phyloP scores from a whole-genome alignment of 352 stramenopile species.

The Phytophthora ramorum region DNA sequence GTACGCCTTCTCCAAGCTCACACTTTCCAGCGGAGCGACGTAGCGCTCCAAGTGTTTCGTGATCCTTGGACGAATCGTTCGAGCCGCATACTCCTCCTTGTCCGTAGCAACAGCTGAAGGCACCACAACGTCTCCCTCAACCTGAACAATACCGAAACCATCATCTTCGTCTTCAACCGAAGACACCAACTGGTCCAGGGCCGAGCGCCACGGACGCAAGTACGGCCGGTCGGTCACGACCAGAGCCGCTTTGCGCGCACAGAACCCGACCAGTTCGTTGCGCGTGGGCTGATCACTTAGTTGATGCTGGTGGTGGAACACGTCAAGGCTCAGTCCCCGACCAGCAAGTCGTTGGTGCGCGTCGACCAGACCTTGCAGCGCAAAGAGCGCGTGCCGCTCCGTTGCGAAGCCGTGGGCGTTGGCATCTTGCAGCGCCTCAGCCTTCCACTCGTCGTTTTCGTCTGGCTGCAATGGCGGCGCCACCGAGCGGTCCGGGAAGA shows the following conservation, averaged over 20 bases:
- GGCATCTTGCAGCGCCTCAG: constrained; percentile 47
- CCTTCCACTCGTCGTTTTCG: constrained; percentile 39
- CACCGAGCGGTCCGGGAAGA: constrained; percentile 69
- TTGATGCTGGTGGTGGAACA: constrained; percentile 62
- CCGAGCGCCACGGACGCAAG: constrained; percentile 59
- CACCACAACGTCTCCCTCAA: constrained; percentile 98
- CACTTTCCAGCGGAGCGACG: constrained; percentile 64
- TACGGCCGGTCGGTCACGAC: constrained; percentile 86
- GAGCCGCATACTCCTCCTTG: constrained; percentile 97
- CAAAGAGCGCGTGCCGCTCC: constrained; percentile 78
- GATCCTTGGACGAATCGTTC: constrained; percentile 98
- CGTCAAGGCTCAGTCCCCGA: constrained; percentile 66
- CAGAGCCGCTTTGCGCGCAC: constrained; percentile 58
- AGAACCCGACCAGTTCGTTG: constrained; percentile 50
- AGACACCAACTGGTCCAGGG: constrained; percentile 52
- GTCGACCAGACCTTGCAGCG: constrained; percentile 69
- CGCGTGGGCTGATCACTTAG: constrained; percentile 21
- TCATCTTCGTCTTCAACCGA: constrained; percentile 36
- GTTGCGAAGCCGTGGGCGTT: constrained; percentile 73
- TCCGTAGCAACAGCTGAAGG: constrained; percentile 91
- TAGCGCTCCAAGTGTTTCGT: constrained; percentile 91
- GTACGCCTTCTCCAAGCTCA: constrained; percentile 34
- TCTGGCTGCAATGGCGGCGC: constrained; percentile 13
- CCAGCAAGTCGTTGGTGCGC: constrained; percentile 47
- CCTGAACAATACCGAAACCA: constrained; percentile 86